Base-by-base conservation (phyloP, 2,329 filamentous ascomycete genomes). In the Balansia obtecta region DNA sequence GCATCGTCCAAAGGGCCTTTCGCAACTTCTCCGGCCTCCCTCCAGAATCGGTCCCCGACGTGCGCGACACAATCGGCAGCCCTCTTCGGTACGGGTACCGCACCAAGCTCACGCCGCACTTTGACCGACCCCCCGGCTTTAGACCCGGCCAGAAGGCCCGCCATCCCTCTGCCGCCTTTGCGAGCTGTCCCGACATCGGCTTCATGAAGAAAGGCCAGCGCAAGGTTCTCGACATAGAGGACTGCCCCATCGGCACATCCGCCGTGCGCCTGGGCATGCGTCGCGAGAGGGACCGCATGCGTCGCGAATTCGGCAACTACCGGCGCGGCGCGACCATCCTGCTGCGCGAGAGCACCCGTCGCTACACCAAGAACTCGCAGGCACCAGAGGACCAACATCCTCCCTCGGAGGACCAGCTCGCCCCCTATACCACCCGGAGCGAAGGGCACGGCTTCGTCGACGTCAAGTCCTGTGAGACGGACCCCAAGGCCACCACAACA, bases 31-130 rank as follows among this genome's bases (percentile, higher is more conserved):
- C 90, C 13, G 81, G 88, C 53, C 74, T 98, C 7, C 75, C 85
- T 0, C 79, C 85, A 0, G 82, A 86, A 52, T 72, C 86, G 18
- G 74, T 97, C 1, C 93, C 93, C 2, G 63, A 76, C 2, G 77
- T 97, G 50, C 78, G 76, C 46, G 86, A 94, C 56, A 98, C 93
- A 9, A 89, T 96, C 60, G 86, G 86, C 45, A 95, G 88, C 41
- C 93, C 93, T 2, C 68, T 95, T 54, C 83, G 95, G 68, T 97
- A 94, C 67, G 86, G 85, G 51, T 98, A 98, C 72, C 82, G 93
- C 49, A 98, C 93, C 18, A 98, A 98, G 70, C 76, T 98, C 57
- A 98, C 93, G 16, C 93, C 93, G 30, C 93, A 98, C 68, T 98
- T 97, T 63, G 86, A 95, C 63, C 86, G 81, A 0, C 87, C 89